A percentile compares a stretch with the other conserved stretches of the same genome.
phyloP scores from a whole-genome alignment of 208 protist species.

The Strigomonas galati region DNA sequence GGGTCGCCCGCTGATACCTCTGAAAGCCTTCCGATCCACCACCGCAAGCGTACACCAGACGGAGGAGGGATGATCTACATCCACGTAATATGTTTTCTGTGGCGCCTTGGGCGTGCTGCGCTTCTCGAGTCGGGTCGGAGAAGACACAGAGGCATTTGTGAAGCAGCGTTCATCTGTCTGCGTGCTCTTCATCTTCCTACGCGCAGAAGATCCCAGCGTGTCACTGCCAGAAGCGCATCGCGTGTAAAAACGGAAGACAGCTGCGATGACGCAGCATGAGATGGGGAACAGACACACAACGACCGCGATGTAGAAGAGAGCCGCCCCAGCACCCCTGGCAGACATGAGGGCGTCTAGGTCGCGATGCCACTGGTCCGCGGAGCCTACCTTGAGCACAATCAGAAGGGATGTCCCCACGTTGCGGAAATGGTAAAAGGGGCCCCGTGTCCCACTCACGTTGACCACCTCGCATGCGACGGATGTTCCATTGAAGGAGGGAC shows the following conservation, averaged over 20 bases:
- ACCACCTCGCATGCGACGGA: not conserved
- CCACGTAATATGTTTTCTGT: too few relatives aligned
- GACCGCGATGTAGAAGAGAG: conserved; percentile 30
- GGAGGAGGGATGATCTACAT: too few relatives aligned
- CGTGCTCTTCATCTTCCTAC: not conserved
- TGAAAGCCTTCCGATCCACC: not conserved
- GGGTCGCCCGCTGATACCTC: not conserved
- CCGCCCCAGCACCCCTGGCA: conserved; percentile 25
- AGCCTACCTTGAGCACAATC: conserved; percentile 25
- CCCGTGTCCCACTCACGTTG: not conserved
- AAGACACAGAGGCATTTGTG: too few relatives aligned
- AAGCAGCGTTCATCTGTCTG: too few relatives aligned
- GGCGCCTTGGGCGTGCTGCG: too few relatives aligned
- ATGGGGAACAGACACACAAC: conserved; percentile 23
- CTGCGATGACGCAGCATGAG: conserved; percentile 4
- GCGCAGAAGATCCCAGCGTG: not conserved
- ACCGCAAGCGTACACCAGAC: too few relatives aligned
- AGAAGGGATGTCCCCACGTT: conserved; percentile 34
- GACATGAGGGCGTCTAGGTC: conserved; percentile 45
- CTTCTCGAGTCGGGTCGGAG: too few relatives aligned
- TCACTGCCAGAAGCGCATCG: not conserved
- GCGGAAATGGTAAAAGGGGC: conserved; percentile 8
- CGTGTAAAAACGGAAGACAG: not conserved
- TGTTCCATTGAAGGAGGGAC: not conserved
- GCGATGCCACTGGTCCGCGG: conserved; percentile 48